These are phyloP conservation scores for Aspergillus sp. DNA, from an alignment of 2,329 filamentous ascomycete species.

Conservation along the genomic window DNA sequence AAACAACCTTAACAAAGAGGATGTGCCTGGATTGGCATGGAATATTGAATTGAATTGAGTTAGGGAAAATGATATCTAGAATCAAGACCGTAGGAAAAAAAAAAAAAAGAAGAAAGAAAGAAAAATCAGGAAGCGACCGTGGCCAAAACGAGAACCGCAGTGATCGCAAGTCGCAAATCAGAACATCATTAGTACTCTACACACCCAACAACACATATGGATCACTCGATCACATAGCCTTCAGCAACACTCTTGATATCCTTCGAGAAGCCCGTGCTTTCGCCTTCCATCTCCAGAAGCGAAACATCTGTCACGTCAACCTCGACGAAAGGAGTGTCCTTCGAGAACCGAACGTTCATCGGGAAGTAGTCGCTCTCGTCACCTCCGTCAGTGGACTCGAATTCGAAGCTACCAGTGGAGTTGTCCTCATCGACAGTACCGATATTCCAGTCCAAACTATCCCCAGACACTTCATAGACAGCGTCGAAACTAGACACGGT, in stretches of 20 bases:
- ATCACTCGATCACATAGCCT: conserved; percentile 39
- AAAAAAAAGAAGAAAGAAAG: conserved; percentile 10
- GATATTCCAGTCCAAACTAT: conserved; percentile 89
- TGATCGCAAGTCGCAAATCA: conserved; percentile 16
- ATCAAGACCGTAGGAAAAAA: not conserved
- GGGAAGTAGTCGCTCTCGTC: conserved; percentile 97
- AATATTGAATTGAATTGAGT: not conserved
- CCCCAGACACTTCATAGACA: conserved; percentile 85
- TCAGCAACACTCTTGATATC: conserved; percentile 38
- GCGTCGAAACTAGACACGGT: conserved; percentile 88
- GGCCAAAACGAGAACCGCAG: conserved; percentile 12
- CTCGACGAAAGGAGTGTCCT: conserved; percentile 77
- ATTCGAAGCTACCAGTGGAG: conserved; percentile 81
- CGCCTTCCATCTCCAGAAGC: conserved; percentile 39
- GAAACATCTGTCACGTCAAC: conserved; percentile 61
- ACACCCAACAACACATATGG: conserved; percentile 15
- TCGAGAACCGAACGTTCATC: conserved; percentile 84
- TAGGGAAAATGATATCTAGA: not conserved
- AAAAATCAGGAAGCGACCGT: conserved; percentile 5
- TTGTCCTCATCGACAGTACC: conserved; percentile 78
- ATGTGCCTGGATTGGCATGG: not conserved
- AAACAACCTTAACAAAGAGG: no score
- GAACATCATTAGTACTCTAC: conserved; percentile 34
- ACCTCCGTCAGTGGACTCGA: conserved; percentile 75
- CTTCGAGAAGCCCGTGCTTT: conserved; percentile 39